These are phyloP conservation scores for Phaeosphaeria sp. DNA, from an alignment of 2,329 filamentous ascomycete species.

Conservation along the genomic window DNA sequence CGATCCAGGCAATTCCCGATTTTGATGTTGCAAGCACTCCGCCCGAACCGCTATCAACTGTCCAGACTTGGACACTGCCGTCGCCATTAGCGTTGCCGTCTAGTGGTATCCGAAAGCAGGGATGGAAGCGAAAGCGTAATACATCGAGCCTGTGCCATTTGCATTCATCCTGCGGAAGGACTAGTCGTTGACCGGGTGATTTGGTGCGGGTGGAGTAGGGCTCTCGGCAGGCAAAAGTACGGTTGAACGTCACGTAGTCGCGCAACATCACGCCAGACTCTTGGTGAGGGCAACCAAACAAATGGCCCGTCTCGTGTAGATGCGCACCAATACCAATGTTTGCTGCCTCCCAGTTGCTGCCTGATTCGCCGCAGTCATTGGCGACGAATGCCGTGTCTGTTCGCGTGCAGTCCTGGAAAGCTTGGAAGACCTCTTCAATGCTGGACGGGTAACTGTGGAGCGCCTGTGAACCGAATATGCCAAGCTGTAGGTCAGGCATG, in stretches of 20 bases:
- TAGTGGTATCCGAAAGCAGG: constrained; percentile 83
- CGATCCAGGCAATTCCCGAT: constrained; percentile 83
- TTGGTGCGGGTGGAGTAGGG: constrained; percentile 87
- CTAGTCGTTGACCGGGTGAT: constrained; percentile 75
- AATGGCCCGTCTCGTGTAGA: constrained; percentile 86
- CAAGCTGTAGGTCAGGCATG: constrained; percentile 76
- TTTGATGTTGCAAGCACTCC: constrained; percentile 81
- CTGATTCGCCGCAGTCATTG: constrained; percentile 85
- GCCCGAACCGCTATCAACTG: constrained; percentile 77
- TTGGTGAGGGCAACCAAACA: constrained; percentile 89
- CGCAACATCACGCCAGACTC: constrained; percentile 90
- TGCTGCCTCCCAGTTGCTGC: constrained; percentile 93
- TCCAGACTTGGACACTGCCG: constrained; percentile 83
- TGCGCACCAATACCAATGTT: constrained; percentile 94
- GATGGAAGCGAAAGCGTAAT: constrained; percentile 87
- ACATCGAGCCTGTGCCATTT: constrained; percentile 89
- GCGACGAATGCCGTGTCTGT: constrained; percentile 82
- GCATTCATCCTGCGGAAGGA: constrained; percentile 81
- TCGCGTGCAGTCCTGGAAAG: constrained; percentile 88
- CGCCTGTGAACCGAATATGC: constrained; percentile 90
- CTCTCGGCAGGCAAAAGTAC: constrained; percentile 81
- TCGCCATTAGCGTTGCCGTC: constrained; percentile 70
- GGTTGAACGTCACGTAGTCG: constrained; percentile 84
- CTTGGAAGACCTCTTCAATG: constrained; percentile 87
- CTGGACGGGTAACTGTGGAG: constrained; percentile 88